Evolutionary conservation across 176 grass and related monocot species (phyloP).

Genomic region (Avena atlantica): DNA sequence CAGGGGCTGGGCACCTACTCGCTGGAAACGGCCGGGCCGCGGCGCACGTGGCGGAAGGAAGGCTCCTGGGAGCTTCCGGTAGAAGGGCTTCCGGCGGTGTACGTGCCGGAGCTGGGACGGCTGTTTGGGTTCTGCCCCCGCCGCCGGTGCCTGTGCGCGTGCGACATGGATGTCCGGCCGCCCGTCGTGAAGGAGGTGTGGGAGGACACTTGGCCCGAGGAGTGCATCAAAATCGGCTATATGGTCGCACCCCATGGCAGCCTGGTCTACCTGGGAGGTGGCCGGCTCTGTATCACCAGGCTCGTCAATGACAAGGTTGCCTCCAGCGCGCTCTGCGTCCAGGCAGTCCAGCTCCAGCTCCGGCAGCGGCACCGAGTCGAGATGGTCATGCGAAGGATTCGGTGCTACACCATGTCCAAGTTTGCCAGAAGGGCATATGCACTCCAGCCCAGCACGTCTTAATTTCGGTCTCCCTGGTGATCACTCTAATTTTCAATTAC

Average conservation of each 20-base stretch:
- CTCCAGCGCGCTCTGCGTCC: background rate
- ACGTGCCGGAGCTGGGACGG: slow-evolving; percentile 3
- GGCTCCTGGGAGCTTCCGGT: background rate
- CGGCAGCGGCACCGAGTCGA: background rate
- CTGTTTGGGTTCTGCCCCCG: background rate
- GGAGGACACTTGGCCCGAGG: background rate
- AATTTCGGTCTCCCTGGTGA: background rate
- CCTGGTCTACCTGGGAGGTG: background rate
- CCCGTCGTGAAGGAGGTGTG: background rate
- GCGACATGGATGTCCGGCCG: slow-evolving; percentile 6
- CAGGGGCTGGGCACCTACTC: background rate
- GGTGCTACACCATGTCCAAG: background rate
- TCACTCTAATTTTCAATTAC: background rate
- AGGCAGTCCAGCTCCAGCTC: background rate
- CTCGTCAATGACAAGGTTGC: background rate
- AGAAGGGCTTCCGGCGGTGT: background rate
- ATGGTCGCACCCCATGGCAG: background rate
- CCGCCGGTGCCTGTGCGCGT: background rate
- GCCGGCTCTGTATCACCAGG: slow-evolving; percentile 7
- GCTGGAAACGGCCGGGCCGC: background rate
- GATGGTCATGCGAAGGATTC: background rate
- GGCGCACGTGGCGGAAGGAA: background rate
- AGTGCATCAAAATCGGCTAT: background rate
- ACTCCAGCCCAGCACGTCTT: background rate
- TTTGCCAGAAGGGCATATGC: background rate